Evolutionary conservation across 148 eudicot genomes (phyloP), one percentile per base, ranked within the genome.

Genomic region (Rhododendron ovatum): DNA sequence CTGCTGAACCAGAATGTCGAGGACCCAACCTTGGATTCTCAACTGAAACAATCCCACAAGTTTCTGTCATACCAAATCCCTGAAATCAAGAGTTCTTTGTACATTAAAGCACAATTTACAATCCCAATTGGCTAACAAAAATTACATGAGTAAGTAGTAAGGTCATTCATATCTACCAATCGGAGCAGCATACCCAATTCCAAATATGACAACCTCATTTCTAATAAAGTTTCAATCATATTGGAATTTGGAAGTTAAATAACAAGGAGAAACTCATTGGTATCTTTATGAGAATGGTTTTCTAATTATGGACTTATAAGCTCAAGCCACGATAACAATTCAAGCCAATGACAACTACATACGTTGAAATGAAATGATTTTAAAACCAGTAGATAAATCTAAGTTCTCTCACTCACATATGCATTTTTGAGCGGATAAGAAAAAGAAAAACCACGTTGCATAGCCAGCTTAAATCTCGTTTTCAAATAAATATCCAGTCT

Each of bases 41-140:
- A 15, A 93, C 12, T 5, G 94, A 90, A 80, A 93, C 86, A 43
- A 93, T 87, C 81, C 94, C 98, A 82, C 92, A 90, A 17, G 98
- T 93, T 90, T 96, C 98, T 33, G 98, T 94, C 98, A 96, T 94
- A 28, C 98, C 98, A 90, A 89, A 94, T 12, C 98, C 98, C 95
- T 96, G 92, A 88, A 88, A 89, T 55, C 51, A 89, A 50, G 61
- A 17, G 82, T 47, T 43, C 11, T 18, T 84, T 55, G 1, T 18
- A 55, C 4, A 84, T 88, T 82, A 7, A 26, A 51, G 71, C 4
- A 24, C 30, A 63, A 3, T 63, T n/a, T 63, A 63, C 30, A 63
- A 63, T 63, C 71, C 28, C 30, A 63, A n/a, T 8, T 9, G 28
- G 28, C 30, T 63, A 8, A 24, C 0, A 63, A 63, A 63, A 57